Evolutionary conservation across 1,139 yeast genomes (phyloP).

Genomic region (Debaryomyces sp.): DNA sequence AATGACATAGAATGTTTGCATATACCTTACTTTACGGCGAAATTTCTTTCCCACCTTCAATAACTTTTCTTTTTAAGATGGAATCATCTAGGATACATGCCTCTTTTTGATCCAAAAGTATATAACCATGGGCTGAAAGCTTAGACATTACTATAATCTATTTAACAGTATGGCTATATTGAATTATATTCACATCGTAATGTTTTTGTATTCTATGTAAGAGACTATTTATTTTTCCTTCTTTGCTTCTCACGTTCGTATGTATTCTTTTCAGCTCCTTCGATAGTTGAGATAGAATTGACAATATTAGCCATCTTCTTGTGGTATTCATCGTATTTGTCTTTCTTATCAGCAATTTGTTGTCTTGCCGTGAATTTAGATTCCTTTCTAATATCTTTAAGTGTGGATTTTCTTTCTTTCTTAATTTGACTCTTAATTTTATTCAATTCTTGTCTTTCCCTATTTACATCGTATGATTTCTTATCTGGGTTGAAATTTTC

Average conservation of each 20-base stretch:
- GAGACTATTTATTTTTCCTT: conserved; percentile 47
- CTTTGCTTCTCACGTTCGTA: conserved; percentile 83
- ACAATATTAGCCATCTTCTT: conserved; percentile 85
- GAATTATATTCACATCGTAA: background rate
- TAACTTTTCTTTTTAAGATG: background rate
- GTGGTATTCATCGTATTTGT: conserved; percentile 78
- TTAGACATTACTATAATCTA: background rate
- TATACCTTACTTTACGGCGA: background rate
- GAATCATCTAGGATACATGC: background rate
- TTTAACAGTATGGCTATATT: background rate
- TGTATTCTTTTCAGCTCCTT: conserved; percentile 91
- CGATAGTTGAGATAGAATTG: conserved; percentile 85
- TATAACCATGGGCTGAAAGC: background rate
- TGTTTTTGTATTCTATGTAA: background rate
- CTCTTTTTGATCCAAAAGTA: background rate
- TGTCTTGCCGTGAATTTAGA: conserved; percentile 85
- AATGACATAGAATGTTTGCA: too few species aligned
- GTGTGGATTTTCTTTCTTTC: conserved; percentile 85
- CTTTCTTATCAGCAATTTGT: conserved; percentile 76
- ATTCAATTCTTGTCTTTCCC: conserved; percentile 76
- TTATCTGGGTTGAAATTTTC: conserved; percentile 95
- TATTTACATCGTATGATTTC: conserved; percentile 85
- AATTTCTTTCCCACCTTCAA: background rate
- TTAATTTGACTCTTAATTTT: conserved; percentile 85
- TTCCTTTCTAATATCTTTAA: conserved; percentile 91